Evolutionary conservation across 306 rosid genomes (phyloP), one percentile per base, ranked within the genome.

Genomic region (Arachis stenosperma): DNA sequence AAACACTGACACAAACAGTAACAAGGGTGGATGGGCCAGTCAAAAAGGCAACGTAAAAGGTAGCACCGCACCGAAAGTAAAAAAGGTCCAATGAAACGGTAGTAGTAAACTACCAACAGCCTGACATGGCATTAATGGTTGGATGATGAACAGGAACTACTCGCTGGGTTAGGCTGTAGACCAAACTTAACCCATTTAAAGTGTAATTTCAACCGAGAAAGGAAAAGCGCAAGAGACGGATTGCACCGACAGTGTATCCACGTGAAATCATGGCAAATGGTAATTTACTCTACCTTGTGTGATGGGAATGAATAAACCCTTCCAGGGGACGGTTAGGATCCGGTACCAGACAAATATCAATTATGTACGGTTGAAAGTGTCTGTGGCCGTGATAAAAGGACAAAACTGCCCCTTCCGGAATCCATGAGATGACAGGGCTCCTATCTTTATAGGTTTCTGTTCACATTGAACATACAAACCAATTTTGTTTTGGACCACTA

Each of bases 181-280:
- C 41, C 29, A 6, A 48, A 64, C 62, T 41, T 41, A 64, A 71
- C 50, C 64, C 67, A 54, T 11, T 9, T 6, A 48, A 48, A 58
- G 70, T 40, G 54, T 41, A 51, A 74, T 52, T 79, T 73, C 44
- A 13, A 22, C 3, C 29, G 1, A 57, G 14, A 30, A 15, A 40
- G 3, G n/a, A 14, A 55, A 10, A 51, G 51, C 3, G 17, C 27
- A 17, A 8, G 7, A 0, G 50, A 7, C 10, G 48, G 1, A 44
- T 14, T 59, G 78, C 90, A 81, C 95, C 91, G 95, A 87, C 93
- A 81, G 62, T 15, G 69, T 48, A 11, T 7, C 73, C 90, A 83
- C 86, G 90, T 81, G 89, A 75, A 27, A 75, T 5, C 37, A 75
- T 5, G 81, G 40, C 57, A 75, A 61, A 62, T 72, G 65, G 70